Conservation (phyloP, 2,329 filamentous ascomycete genomes). For the Amylocarpus encephaloides region DNA sequence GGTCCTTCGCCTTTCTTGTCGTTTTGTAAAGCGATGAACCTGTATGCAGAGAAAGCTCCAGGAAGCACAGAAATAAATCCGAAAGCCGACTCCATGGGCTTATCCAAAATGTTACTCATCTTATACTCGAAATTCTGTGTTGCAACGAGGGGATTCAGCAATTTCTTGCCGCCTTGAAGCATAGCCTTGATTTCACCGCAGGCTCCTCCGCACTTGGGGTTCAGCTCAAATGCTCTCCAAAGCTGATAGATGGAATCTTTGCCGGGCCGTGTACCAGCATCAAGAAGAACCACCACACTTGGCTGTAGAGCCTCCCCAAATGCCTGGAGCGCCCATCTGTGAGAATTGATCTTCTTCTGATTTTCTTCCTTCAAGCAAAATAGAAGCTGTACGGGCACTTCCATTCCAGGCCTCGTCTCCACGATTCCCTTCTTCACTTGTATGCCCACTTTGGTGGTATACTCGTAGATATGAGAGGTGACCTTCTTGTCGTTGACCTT, state of each 20-base stretch:
- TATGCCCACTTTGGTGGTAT: conserved; percentile 61
- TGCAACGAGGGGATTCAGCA: conserved; percentile 22
- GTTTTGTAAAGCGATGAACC: conserved; percentile 65
- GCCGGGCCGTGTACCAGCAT: conserved; percentile 23
- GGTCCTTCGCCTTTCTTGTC: conserved; percentile 63
- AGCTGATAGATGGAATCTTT: conserved; percentile 18
- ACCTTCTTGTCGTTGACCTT: conserved; percentile 64
- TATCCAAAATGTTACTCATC: conserved; percentile 25
- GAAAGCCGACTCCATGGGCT: conserved; percentile 25
- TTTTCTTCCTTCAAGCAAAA: conserved; percentile 26
- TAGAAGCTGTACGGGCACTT: conserved; percentile 39
- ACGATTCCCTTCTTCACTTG: conserved; percentile 78
- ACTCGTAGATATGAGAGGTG: conserved; percentile 65
- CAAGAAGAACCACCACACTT: conserved; percentile 19
- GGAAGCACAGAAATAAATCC: conserved; percentile 36
- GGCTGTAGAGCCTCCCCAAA: conserved; percentile 21
- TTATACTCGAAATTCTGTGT: conserved; percentile 28
- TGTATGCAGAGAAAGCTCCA: conserved; percentile 63
- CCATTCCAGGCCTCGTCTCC: conserved; percentile 84
- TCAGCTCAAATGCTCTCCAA: conserved; percentile 21
- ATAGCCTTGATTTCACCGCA: conserved; percentile 25
- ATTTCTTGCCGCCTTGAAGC: conserved; percentile 17
- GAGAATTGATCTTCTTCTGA: conserved; percentile 24
- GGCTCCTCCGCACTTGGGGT: conserved; percentile 20
- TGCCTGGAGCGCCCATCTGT: conserved; percentile 23